Percentiles rank a stretch among this genome's conserved stretches.
phyloP scores from a whole-genome alignment of 352 stramenopile species.

The Pythium aquatile region DNA sequence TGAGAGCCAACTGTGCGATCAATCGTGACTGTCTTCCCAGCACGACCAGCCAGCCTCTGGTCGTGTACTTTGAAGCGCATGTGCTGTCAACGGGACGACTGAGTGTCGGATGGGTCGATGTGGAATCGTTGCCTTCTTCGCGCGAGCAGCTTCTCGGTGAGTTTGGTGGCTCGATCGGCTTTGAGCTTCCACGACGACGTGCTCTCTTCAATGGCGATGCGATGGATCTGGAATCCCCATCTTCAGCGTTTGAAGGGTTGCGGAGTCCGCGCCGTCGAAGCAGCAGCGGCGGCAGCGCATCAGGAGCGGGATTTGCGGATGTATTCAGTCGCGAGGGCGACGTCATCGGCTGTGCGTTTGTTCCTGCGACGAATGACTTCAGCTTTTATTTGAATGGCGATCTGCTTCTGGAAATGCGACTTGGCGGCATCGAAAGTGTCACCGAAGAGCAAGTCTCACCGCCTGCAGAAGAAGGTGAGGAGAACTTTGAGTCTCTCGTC shows the following conservation, averaged over 20 bases:
- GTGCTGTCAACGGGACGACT: conserved; percentile 49
- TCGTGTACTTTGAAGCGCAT: conserved; percentile 59
- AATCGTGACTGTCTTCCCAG: neutral
- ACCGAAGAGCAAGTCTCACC: neutral
- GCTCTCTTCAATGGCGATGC: conserved; percentile 34
- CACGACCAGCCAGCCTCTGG: neutral
- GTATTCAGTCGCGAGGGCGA: conserved; percentile 51
- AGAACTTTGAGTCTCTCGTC: conserved; percentile 45
- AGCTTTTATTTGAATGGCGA: conserved; percentile 66
- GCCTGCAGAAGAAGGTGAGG: neutral
- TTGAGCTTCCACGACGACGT: conserved; percentile 42
- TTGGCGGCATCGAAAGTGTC: neutral
- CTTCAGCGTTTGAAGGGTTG: conserved; percentile 10
- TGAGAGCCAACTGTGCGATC: conserved; percentile 32
- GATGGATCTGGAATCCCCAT: conserved; percentile 11
- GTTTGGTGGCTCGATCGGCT: conserved; percentile 34
- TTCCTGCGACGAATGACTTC: conserved; percentile 31
- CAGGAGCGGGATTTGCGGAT: conserved; percentile 34
- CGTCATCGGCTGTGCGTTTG: conserved; percentile 53
- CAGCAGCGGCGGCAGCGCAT: conserved; percentile 27
- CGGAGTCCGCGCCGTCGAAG: conserved; percentile 35
- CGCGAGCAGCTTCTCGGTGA: conserved; percentile 43
- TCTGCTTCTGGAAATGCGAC: conserved; percentile 23
- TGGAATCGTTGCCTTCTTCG: neutral
- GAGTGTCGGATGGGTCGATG: conserved; percentile 43